phyloP scores from a whole-genome alignment of 192 early-diverging fungal species.

The Linnemannia schmuckeri region DNA sequence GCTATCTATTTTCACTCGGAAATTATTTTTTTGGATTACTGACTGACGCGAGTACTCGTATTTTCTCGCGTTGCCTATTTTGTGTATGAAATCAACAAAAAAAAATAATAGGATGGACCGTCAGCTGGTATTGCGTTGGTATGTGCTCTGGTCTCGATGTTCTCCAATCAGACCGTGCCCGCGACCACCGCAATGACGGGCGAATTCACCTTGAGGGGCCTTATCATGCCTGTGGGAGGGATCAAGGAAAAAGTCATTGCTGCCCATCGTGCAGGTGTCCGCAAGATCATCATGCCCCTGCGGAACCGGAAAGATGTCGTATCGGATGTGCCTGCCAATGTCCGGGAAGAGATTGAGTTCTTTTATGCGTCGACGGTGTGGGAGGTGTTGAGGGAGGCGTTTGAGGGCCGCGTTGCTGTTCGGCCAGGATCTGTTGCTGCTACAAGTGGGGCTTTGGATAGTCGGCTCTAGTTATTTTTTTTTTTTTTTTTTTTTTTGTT shows the following conservation, averaged over 20 bases:
- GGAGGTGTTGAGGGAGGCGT: slow-evolving; percentile 72
- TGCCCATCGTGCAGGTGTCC: slow-evolving; percentile 79
- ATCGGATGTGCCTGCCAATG: slow-evolving; percentile 74
- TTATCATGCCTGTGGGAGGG: slow-evolving; percentile 84
- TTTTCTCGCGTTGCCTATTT: not conserved
- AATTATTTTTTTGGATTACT: not conserved
- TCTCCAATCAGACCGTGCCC: slow-evolving; percentile 64
- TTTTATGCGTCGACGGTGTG: slow-evolving; percentile 71
- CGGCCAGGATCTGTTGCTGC: not conserved
- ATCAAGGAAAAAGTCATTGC: slow-evolving; percentile 88
- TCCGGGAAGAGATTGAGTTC: slow-evolving; percentile 74
- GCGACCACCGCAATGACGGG: slow-evolving; percentile 82
- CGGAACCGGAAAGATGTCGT: slow-evolving; percentile 76
- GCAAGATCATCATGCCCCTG: slow-evolving; percentile 74
- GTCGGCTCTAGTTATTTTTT: slow-evolving; percentile 9
- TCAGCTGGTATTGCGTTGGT: slow-evolving; percentile 75
- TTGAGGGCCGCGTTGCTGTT: slow-evolving; percentile 44
- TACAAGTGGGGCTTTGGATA: slow-evolving; percentile 18
- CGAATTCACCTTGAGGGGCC: slow-evolving; percentile 84
- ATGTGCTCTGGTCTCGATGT: slow-evolving; percentile 83
- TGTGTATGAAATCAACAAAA: not conserved
- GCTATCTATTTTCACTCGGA: too few species aligned
- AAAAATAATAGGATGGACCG: slow-evolving; percentile 73
- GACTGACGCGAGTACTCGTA: not conserved
- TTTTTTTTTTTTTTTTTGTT: too few species aligned